Evolutionary conservation across 208 protist genomes (phyloP).

Genomic region (Trypanosoma melophagium): DNA sequence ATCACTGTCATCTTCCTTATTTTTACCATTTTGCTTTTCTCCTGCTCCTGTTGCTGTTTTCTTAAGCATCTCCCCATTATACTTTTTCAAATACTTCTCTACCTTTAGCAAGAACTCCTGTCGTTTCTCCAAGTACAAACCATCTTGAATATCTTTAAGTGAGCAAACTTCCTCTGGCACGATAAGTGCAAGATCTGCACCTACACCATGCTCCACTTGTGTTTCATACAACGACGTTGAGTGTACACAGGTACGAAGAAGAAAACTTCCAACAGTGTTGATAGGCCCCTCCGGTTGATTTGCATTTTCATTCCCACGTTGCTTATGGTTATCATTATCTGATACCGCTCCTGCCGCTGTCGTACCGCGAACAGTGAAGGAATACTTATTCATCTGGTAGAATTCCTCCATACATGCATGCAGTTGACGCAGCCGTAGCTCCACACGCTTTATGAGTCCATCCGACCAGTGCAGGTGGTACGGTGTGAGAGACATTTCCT

Average conservation of each 20-base stretch:
- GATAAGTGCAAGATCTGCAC: slow-evolving; percentile 69
- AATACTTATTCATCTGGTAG: slow-evolving; percentile 58
- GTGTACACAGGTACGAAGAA: slow-evolving; percentile 75
- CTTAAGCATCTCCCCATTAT: slow-evolving; percentile 8
- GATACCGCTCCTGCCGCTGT: not conserved
- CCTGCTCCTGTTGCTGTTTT: slow-evolving; percentile 3
- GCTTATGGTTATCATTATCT: slow-evolving; percentile 28
- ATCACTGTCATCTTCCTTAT: slow-evolving; percentile 5
- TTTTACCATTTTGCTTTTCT: not conserved
- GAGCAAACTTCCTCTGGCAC: slow-evolving; percentile 60
- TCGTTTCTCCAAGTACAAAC: slow-evolving; percentile 68
- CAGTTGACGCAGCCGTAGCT: slow-evolving; percentile 69
- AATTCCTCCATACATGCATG: slow-evolving; percentile 62
- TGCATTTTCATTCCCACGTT: slow-evolving; percentile 11
- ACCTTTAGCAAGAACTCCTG: slow-evolving; percentile 61
- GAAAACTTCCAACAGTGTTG: slow-evolving; percentile 71
- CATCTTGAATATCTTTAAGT: slow-evolving; percentile 64
- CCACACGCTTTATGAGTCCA: slow-evolving; percentile 61
- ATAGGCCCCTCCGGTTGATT: slow-evolving; percentile 37
- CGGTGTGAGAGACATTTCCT: slow-evolving; percentile 58
- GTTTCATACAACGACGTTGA: slow-evolving; percentile 56
- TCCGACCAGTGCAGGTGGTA: slow-evolving; percentile 83
- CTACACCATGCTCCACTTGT: slow-evolving; percentile 56
- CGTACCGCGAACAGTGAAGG: slow-evolving; percentile 9
- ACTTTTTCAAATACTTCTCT: slow-evolving; percentile 46